These are phyloP conservation scores for Candida tropicalis DNA, from an alignment of 1,139 yeast genomes.

Conservation along the genomic window DNA sequence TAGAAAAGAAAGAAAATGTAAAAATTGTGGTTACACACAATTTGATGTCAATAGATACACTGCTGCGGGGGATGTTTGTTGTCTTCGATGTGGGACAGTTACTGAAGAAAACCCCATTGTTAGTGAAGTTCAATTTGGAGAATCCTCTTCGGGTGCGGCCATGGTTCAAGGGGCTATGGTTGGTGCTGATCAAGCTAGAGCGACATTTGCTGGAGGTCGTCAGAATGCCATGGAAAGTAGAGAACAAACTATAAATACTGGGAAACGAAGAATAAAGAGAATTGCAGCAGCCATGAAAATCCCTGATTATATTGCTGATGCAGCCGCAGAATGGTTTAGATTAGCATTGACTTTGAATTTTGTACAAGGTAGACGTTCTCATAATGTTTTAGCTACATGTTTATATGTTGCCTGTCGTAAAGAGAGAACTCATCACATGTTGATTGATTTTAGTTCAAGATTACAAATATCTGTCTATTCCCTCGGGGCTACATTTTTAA, in stretches of 20 bases:
- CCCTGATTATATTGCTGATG: slow-evolving; percentile 81
- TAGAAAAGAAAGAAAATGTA: slow-evolving; percentile 25
- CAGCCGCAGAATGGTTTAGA: slow-evolving; percentile 87
- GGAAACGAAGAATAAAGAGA: slow-evolving; percentile 72
- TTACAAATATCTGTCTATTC: slow-evolving; percentile 91
- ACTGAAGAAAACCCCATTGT: slow-evolving; percentile 93
- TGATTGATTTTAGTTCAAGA: slow-evolving; percentile 90
- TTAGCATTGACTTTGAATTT: slow-evolving; percentile 84
- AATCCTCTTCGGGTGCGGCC: slow-evolving; percentile 91
- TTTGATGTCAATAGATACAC: slow-evolving; percentile 41
- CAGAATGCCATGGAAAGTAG: slow-evolving; percentile 79
- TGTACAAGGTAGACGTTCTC: slow-evolving; percentile 94
- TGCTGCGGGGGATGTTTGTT: slow-evolving; percentile 77
- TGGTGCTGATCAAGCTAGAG: slow-evolving; percentile 84
- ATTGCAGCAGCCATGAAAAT: slow-evolving; percentile 79
- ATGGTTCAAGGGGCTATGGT: slow-evolving; percentile 94
- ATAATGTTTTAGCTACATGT: slow-evolving; percentile 94
- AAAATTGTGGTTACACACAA: slow-evolving; percentile 35
- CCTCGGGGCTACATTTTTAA: slow-evolving; percentile 91
- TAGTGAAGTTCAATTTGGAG: slow-evolving; percentile 93
- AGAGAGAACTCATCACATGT: slow-evolving; percentile 90
- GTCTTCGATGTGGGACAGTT: slow-evolving; percentile 83
- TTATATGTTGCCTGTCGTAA: slow-evolving; percentile 91
- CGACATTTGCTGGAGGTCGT: slow-evolving; percentile 61
- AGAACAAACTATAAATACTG: slow-evolving; percentile 84